Evolutionary conservation across 2,329 filamentous ascomycete species (phyloP).

Genomic region (Ascochyta koolunga): DNA sequence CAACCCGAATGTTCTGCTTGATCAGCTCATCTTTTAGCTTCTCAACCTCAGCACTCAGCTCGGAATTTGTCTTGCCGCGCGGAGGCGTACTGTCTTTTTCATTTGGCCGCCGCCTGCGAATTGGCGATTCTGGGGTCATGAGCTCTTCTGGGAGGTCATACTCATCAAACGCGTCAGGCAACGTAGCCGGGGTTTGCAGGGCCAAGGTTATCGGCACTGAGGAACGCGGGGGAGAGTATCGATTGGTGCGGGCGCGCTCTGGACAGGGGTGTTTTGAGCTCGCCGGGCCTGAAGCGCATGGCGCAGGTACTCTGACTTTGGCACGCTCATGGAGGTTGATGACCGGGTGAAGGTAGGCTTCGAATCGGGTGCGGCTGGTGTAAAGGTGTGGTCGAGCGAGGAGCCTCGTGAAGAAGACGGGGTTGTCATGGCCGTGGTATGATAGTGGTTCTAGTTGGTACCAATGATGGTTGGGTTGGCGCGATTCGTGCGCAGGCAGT

Average conservation of each 20-base stretch:
- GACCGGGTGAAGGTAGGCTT: conserved; percentile 20
- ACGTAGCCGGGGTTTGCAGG: conserved; percentile 9
- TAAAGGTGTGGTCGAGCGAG: conserved; percentile 23
- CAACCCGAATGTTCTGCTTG: conserved; percentile 39
- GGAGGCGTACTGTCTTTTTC: conserved; percentile 25
- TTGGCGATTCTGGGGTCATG: conserved; percentile 35
- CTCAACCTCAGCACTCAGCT: conserved; percentile 37
- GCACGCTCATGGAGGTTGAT: conserved; percentile 28
- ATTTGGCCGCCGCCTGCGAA: conserved; percentile 35
- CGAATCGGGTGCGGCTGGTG: conserved; percentile 26
- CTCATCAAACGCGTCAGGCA: conserved; percentile 28
- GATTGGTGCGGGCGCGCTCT: conserved; percentile 4
- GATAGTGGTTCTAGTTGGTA: conserved; percentile 1
- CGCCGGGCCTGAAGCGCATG: conserved; percentile 41
- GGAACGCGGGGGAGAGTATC: background rate
- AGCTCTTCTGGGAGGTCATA: conserved; percentile 43
- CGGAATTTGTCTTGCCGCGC: conserved; percentile 35
- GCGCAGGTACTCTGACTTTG: conserved; percentile 44
- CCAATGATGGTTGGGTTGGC: background rate
- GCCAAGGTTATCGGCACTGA: conserved; percentile 6
- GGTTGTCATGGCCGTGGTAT: conserved; percentile 28
- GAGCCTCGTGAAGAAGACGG: conserved; percentile 26
- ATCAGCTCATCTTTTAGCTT: conserved; percentile 36
- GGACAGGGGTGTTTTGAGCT: conserved; percentile 28
- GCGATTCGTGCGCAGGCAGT: conserved; percentile 2